Evolutionary conservation across 2,329 filamentous ascomycete genomes (phyloP).

Genomic region (Ceratocystis eucalypticola): DNA sequence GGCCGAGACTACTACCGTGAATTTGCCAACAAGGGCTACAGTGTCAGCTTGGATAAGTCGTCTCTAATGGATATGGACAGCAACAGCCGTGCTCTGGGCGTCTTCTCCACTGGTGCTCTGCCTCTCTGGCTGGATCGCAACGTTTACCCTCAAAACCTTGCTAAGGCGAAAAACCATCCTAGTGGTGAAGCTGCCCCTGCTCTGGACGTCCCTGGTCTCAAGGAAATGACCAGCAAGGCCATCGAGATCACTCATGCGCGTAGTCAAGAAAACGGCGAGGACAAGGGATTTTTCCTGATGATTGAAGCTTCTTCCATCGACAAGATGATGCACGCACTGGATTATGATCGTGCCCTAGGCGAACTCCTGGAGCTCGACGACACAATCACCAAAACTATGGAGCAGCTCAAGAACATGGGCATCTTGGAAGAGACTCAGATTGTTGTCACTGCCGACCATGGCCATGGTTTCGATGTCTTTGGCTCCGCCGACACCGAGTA

Average conservation of each 20-base stretch:
- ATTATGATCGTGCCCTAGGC: slow-evolving; percentile 74
- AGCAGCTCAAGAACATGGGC: slow-evolving; percentile 51
- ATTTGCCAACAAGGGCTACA: slow-evolving; percentile 60
- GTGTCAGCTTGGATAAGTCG: slow-evolving; percentile 60
- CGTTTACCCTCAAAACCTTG: slow-evolving; percentile 59
- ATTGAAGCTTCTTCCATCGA: slow-evolving; percentile 73
- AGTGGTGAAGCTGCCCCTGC: slow-evolving; percentile 50
- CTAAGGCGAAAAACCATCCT: slow-evolving; percentile 53
- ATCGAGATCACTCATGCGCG: slow-evolving; percentile 59
- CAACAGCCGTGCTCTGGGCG: slow-evolving; percentile 53
- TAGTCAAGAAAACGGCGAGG: slow-evolving; percentile 29
- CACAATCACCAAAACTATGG: slow-evolving; percentile 61
- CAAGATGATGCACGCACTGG: slow-evolving; percentile 78
- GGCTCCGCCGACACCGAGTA: slow-evolving; percentile 72
- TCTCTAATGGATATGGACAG: slow-evolving; percentile 45
- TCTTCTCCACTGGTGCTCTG: slow-evolving; percentile 63
- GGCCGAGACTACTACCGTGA: slow-evolving; percentile 67
- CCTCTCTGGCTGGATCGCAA: slow-evolving; percentile 81
- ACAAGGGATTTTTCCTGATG: slow-evolving; percentile 78
- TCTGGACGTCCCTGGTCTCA: slow-evolving; percentile 65
- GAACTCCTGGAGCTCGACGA: slow-evolving; percentile 79
- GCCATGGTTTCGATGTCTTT: slow-evolving; percentile 79
- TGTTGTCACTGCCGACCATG: slow-evolving; percentile 75
- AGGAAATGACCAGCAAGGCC: slow-evolving; percentile 82
- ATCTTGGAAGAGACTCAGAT: slow-evolving; percentile 64